Evolutionary conservation across 768 basidiomycete genomes (phyloP).

Genomic region (Fistulinella prunicolor): DNA sequence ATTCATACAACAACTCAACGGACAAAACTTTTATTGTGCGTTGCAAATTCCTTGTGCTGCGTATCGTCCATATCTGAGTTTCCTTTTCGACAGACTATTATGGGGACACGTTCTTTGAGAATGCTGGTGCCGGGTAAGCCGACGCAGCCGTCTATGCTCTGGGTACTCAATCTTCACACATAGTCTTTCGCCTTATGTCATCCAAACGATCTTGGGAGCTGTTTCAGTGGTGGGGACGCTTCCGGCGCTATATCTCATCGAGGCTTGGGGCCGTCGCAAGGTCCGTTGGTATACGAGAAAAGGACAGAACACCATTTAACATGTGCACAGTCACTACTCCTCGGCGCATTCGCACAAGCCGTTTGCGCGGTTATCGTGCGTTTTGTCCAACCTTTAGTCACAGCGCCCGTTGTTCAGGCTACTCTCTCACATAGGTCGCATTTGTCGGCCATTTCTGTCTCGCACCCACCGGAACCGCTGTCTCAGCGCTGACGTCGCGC

Average conservation of each 20-base stretch:
- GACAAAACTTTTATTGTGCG: constrained; percentile 79
- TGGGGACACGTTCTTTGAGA: constrained; percentile 78
- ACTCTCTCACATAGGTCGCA: constrained; percentile 64
- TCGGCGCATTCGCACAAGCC: constrained; percentile 59
- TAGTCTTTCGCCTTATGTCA: constrained; percentile 67
- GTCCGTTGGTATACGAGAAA: constrained; percentile 32
- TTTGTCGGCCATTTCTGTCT: constrained; percentile 69
- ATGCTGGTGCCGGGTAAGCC: constrained; percentile 59
- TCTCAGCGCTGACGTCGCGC: constrained; percentile 45
- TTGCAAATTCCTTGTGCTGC: not conserved
- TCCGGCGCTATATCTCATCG: constrained; percentile 67
- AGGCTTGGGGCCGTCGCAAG: constrained; percentile 69
- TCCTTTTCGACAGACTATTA: constrained; percentile 59
- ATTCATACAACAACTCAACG: constrained; percentile 78
- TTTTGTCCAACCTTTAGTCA: not conserved
- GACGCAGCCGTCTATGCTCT: not conserved
- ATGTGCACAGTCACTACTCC: constrained; percentile 54
- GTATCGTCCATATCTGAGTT: constrained; percentile 2
- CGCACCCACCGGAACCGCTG: constrained; percentile 49
- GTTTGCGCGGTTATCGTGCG: constrained; percentile 59
- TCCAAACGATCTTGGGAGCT: constrained; percentile 71
- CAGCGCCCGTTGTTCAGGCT: no score
- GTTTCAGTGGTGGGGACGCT: constrained; percentile 72
- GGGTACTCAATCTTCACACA: not conserved
- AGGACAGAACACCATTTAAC: no score